A percentile compares a stretch with the other conserved stretches of the same genome.
phyloP scores from a whole-genome alignment of 2,329 filamentous ascomycete species.

The Phyllosticta capitalensis region DNA sequence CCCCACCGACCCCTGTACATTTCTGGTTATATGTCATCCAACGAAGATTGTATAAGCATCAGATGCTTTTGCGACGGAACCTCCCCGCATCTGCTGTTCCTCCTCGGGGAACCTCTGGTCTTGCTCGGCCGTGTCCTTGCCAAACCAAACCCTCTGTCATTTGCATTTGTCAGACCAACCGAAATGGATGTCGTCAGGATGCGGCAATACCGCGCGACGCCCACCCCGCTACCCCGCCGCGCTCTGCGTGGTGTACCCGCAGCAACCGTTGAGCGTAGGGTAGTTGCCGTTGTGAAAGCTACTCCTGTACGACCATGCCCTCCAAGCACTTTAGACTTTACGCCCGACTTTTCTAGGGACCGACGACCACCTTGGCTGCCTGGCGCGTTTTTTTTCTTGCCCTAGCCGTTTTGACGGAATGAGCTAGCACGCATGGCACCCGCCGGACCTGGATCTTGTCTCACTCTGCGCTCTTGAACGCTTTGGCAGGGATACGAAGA shows the following conservation, averaged over 20 bases:
- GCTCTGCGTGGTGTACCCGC: background rate
- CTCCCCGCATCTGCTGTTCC: background rate
- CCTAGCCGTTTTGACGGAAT: background rate
- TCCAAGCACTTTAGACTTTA: background rate
- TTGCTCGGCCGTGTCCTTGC: background rate
- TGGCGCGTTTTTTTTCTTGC: background rate
- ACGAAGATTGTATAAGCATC: no score
- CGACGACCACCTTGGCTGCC: background rate
- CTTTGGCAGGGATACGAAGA: background rate
- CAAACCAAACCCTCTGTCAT: background rate
- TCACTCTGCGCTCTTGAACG: background rate
- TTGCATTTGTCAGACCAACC: background rate
- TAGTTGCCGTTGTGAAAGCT: background rate
- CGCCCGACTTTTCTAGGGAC: background rate
- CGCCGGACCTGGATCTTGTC: background rate
- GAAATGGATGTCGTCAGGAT: background rate
- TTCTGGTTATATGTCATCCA: no score
- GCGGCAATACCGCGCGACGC: background rate
- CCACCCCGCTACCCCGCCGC: background rate
- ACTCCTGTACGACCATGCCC: background rate
- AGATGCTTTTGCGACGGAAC: background rate
- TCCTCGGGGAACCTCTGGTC: background rate
- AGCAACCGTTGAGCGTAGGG: background rate
- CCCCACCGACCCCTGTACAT: no score
- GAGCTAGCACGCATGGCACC: background rate